These are phyloP conservation scores for Penicillium alfredii DNA, from an alignment of 495 filamentous ascomycete genomes.

Conservation along the genomic window DNA sequence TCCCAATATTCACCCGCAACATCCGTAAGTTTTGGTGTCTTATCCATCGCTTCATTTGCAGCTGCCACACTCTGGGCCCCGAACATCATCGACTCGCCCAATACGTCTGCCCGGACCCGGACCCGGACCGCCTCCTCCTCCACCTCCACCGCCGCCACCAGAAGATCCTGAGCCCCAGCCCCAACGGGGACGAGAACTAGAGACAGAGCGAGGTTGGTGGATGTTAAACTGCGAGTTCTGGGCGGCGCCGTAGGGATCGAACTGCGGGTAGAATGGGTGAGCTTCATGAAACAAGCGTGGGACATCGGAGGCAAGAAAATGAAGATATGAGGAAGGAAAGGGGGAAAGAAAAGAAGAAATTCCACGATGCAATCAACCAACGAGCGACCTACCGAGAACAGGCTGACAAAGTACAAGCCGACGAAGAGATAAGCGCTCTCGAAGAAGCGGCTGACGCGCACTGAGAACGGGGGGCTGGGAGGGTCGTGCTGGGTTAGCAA, in stretches of 20 bases:
- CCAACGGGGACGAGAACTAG: conserved; percentile 20
- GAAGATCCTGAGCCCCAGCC: conserved; percentile 20
- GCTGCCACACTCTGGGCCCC: conserved; percentile 34
- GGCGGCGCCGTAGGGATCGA: conserved; percentile 61
- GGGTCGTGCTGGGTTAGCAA: conserved; percentile 23
- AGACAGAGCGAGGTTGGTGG: conserved; percentile 14
- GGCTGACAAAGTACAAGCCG: conserved; percentile 37
- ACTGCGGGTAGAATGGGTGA: too few relatives aligned
- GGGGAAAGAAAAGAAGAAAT: background rate
- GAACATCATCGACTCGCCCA: conserved; percentile 39
- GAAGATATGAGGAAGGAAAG: background rate
- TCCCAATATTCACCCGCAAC: too few relatives aligned
- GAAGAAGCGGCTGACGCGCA: conserved; percentile 39
- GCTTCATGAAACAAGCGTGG: too few relatives aligned
- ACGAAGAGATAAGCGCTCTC: conserved; percentile 42
- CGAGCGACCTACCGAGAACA: conserved; percentile 33
- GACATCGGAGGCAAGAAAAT: too few relatives aligned
- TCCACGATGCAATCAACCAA: too few relatives aligned
- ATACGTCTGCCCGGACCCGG: conserved; percentile 27
- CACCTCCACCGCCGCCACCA: conserved; percentile 18
- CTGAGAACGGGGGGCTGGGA: conserved; percentile 37
- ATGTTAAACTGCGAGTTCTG: conserved; percentile 60
- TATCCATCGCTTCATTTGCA: conserved; percentile 18
- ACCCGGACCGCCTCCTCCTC: conserved; percentile 27
- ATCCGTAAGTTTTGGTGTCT: background rate